A percentile compares a stretch with the other conserved stretches of the same genome.
These are phyloP conservation scores for Cyberlindnera maclurae DNA, from an alignment of 805 yeast genomes.

Conservation along the genomic window DNA sequence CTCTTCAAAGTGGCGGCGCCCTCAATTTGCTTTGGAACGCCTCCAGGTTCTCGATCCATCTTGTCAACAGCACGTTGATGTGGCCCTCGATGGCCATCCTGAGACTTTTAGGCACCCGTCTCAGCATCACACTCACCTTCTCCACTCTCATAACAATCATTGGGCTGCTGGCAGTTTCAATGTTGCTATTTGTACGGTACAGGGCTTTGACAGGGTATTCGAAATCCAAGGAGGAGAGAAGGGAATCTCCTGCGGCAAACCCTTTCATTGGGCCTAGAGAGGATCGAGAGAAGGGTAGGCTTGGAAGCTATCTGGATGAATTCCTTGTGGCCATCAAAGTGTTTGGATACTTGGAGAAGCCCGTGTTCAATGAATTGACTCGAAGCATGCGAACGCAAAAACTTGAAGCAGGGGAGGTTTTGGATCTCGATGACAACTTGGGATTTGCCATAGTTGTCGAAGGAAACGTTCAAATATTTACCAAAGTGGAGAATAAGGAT, in stretches of 20 bases:
- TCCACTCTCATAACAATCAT: constrained; percentile 9
- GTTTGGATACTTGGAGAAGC: constrained; percentile 86
- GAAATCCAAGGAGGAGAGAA: constrained; percentile 29
- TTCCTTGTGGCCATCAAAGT: constrained; percentile 86
- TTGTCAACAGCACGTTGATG: constrained; percentile 1
- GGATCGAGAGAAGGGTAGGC: constrained; percentile 32
- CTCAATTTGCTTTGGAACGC: neutral
- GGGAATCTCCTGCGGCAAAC: constrained; percentile 25
- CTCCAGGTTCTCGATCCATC: constrained; percentile 6
- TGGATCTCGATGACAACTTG: constrained; percentile 62
- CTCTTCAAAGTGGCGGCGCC: neutral
- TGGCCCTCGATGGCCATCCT: constrained; percentile 24
- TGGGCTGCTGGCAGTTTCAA: constrained; percentile 5
- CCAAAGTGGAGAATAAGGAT: constrained; percentile 36
- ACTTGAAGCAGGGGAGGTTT: constrained; percentile 66
- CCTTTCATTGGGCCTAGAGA: constrained; percentile 8
- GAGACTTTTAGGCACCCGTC: constrained; percentile 34
- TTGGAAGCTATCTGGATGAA: constrained; percentile 73
- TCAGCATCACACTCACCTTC: constrained; percentile 21
- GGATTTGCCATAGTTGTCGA: constrained; percentile 93
- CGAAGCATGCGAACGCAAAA: constrained; percentile 87
- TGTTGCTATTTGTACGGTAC: constrained; percentile 12
- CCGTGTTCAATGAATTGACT: constrained; percentile 89
- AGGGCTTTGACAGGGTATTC: constrained; percentile 12
- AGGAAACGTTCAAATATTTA: constrained; percentile 77